Conservation (phyloP, 352 stramenopile species). For the Globisporangium takayamanum region DNA sequence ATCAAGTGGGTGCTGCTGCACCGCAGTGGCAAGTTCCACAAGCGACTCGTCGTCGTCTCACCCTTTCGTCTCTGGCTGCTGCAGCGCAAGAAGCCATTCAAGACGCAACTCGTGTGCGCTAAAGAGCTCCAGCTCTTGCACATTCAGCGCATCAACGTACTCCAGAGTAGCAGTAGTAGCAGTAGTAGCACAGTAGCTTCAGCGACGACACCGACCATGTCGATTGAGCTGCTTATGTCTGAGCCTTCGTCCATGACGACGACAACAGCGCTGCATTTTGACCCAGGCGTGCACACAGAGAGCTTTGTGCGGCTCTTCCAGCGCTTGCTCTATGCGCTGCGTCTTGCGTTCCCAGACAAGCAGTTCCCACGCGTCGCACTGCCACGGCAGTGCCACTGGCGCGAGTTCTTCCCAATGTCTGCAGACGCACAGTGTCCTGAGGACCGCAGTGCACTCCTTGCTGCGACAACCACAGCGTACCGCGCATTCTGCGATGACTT, state of each 20-base stretch:
- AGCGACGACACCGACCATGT: constrained; percentile 13
- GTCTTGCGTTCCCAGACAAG: constrained; percentile 37
- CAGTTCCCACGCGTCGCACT: constrained; percentile 25
- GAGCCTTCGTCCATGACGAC: background rate
- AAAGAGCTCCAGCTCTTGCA: constrained; percentile 44
- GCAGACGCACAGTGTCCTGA: background rate
- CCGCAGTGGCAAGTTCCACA: constrained; percentile 27
- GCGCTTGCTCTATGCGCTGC: constrained; percentile 37
- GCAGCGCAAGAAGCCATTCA: constrained; percentile 42
- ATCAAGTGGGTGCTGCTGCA: constrained; percentile 64
- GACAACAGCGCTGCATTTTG: constrained; percentile 33
- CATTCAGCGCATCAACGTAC: constrained; percentile 29
- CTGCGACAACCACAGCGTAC: constrained; percentile 41
- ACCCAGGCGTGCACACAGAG: constrained; percentile 49
- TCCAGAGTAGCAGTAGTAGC: constrained; percentile 10
- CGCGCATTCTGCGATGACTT: constrained; percentile 60
- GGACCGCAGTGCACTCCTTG: constrained; percentile 13
- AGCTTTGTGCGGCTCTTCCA: constrained; percentile 47
- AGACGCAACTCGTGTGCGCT: constrained; percentile 21
- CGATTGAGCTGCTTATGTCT: constrained; percentile 26
- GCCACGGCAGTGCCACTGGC: constrained; percentile 37
- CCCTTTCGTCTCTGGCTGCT: constrained; percentile 44
- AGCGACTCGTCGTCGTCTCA: constrained; percentile 51
- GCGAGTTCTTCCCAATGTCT: constrained; percentile 35
- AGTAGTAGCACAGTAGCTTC: background rate